phyloP scores from a whole-genome alignment of 495 filamentous ascomycete species.

The Bryoglossum gracile region DNA sequence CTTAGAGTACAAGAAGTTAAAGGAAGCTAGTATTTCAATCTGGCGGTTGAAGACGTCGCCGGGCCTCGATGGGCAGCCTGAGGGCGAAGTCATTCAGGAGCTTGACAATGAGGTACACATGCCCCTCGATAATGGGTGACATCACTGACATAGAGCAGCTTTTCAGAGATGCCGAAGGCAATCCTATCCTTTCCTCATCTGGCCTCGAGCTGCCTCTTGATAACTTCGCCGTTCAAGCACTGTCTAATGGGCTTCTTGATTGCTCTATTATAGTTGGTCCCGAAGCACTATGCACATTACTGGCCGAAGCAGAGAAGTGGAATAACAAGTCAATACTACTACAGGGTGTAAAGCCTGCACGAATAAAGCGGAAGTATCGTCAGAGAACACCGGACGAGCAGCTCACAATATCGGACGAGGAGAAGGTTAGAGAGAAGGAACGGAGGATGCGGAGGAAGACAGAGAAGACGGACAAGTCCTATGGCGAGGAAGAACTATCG shows the following conservation, averaged over 20 bases:
- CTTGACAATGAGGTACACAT: conserved; percentile 17
- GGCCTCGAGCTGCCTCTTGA: conserved; percentile 17
- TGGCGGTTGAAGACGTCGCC: conserved; percentile 17
- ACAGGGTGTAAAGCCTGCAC: conserved; percentile 13
- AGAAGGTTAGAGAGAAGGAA: conserved; percentile 18
- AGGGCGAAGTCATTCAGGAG: conserved; percentile 17
- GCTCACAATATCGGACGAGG: conserved; percentile 19
- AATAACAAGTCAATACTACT: conserved; percentile 9
- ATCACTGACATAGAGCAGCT: conserved; percentile 17
- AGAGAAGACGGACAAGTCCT: conserved; percentile 15
- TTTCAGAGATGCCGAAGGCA: conserved; percentile 19
- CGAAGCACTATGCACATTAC: conserved; percentile 14
- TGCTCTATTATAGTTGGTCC: conserved; percentile 15
- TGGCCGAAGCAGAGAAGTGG: conserved; percentile 17
- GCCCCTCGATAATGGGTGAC: conserved; percentile 7
- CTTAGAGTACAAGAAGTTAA: conserved; percentile 19
- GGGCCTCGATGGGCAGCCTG: conserved; percentile 9
- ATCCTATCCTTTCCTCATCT: conserved; percentile 15
- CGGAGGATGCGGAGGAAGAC: conserved; percentile 12
- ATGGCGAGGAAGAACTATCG: conserved; percentile 15
- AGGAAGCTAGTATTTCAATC: conserved; percentile 18
- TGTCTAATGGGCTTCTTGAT: conserved; percentile 11
- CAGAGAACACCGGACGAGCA: conserved; percentile 13
- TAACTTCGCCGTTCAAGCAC: conserved; percentile 17
- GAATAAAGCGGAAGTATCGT: conserved; percentile 19